A percentile compares a stretch with the other conserved stretches of the same genome.
Evolutionary conservation across 1,139 yeast species (phyloP).

Genomic region (Entelexis sorbosivorans): DNA sequence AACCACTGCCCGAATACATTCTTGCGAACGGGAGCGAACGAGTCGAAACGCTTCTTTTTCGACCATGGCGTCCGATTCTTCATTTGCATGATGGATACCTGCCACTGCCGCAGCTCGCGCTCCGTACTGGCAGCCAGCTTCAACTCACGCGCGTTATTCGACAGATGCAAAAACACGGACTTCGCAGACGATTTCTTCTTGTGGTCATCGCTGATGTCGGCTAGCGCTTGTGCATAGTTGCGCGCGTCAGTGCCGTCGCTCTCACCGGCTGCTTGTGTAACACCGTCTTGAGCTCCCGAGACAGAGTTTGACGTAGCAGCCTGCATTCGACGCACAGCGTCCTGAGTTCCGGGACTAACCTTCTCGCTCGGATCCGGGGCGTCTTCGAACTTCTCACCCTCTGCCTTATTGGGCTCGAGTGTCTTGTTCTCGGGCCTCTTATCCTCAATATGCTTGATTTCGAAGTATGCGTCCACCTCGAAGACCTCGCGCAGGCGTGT

Average conservation of each 20-base stretch:
- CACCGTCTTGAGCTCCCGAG: too few species aligned
- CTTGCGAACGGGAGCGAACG: conserved; percentile 84
- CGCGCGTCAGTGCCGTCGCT: not conserved
- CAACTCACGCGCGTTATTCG: conserved; percentile 68
- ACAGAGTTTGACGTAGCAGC: too few species aligned
- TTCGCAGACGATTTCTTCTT: conserved; percentile 9
- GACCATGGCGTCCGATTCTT: conserved; percentile 61
- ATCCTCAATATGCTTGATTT: conserved; percentile 30
- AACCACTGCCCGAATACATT: conserved; percentile 91
- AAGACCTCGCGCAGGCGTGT: conserved; percentile 88
- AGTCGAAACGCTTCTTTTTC: conserved; percentile 59
- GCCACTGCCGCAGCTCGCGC: conserved; percentile 65
- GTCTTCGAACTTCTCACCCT: too few species aligned
- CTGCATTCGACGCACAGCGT: too few species aligned
- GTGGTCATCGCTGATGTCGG: conserved; percentile 23
- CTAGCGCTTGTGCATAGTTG: conserved; percentile 2
- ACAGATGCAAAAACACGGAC: conserved; percentile 44
- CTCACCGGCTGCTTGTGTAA: too few species aligned
- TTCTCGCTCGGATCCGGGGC: not conserved
- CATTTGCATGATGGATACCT: conserved; percentile 62
- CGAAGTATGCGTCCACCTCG: conserved; percentile 62
- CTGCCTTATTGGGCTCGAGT: too few species aligned
- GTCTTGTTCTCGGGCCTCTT: conserved; percentile 15
- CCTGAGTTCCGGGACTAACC: too few species aligned
- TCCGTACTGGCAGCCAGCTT: conserved; percentile 65